Evolutionary conservation across 2,329 filamentous ascomycete species (phyloP), one percentile per base, ranked within the genome.

Genomic region (Botrytis fabae): DNA sequence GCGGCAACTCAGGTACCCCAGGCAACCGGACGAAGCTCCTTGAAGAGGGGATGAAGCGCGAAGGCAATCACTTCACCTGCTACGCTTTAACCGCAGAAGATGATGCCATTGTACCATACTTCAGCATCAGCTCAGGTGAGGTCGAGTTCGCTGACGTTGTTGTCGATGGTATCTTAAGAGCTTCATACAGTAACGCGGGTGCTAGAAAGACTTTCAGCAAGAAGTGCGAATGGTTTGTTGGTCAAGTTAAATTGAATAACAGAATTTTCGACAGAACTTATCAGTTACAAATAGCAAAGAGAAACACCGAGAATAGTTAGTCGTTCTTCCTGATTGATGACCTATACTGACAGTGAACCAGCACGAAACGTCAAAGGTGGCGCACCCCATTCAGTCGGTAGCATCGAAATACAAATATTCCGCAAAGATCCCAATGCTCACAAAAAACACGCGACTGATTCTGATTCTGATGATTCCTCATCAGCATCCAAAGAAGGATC

Each of bases 111-210:
- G 73, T 32, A 22, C 38, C 74, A 20, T 61, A 32, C 8, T 69
- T 75, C 14, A 35, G n/a, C 5, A 61, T 74, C 1, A 72, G 42
- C 9, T 70, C 73, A 16, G 68, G 70, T 3, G 72, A 63, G 14
- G 70, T 70, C 25, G 77, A 78, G 28, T 74, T 77, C 54, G 72
- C 75, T 46, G 79, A 80, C 59, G 18, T 78, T 32, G 59, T 78
- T 20, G 72, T 79, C 20, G 79, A 80, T 71, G 79, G 79, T 5
- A 73, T 80, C 57, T 60, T 78, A 18, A 75, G 79, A 38, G 74
- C 75, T n/a, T 76, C 74, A 2, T 54, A 57, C n/a, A 66, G 48
- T 40, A 65, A 73, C 32, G 72, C 59, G 25, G 62, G 40, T 46
- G 28, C 48, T 8, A 72, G 40, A 6, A 28, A 20, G 14, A 44